phyloP scores from a whole-genome alignment of 495 filamentous ascomycete genomes.

The Podospora pseudoanserina region DNA sequence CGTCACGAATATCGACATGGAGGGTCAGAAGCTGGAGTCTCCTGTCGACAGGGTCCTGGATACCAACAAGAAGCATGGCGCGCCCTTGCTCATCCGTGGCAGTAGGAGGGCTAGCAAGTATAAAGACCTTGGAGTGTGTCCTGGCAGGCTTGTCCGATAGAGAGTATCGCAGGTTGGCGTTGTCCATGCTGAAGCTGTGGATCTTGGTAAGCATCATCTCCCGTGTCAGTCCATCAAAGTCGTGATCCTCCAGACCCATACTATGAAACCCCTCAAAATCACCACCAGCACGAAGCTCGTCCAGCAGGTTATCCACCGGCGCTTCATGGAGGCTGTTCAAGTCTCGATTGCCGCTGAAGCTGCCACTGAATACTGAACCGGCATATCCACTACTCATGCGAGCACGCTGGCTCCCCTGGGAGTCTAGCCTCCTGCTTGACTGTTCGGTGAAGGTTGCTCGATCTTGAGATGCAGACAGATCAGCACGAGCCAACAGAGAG shows the following conservation, averaged over 20 bases:
- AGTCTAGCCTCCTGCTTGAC: slow-evolving; percentile 59
- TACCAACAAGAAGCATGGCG: slow-evolving; percentile 59
- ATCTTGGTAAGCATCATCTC: slow-evolving; percentile 73
- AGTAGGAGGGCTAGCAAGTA: slow-evolving; percentile 55
- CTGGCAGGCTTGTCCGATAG: slow-evolving; percentile 45
- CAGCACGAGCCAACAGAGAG: slow-evolving; percentile 85
- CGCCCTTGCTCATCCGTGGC: slow-evolving; percentile 47
- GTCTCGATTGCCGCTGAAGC: slow-evolving; percentile 32
- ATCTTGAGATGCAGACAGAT: slow-evolving; percentile 74
- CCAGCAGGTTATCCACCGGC: slow-evolving; percentile 67
- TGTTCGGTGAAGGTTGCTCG: slow-evolving; percentile 70
- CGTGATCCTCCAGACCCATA: slow-evolving; percentile 67
- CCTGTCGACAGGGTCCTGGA: slow-evolving; percentile 64
- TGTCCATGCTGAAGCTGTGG: slow-evolving; percentile 63
- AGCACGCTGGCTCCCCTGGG: slow-evolving; percentile 65
- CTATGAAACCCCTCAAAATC: slow-evolving; percentile 65
- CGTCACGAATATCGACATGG: slow-evolving; percentile 39
- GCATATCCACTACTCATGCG: slow-evolving; percentile 56
- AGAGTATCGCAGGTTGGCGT: slow-evolving; percentile 56
- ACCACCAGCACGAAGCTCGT: slow-evolving; percentile 59
- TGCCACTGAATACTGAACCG: slow-evolving; percentile 34
- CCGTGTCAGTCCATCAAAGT: slow-evolving; percentile 63
- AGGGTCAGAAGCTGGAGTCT: slow-evolving; percentile 66
- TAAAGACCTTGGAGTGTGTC: slow-evolving; percentile 59
- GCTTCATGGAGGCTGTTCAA: slow-evolving; percentile 57